Base-by-base conservation (phyloP, 805 yeast species). In the Nakazawaea wyomingensis region DNA sequence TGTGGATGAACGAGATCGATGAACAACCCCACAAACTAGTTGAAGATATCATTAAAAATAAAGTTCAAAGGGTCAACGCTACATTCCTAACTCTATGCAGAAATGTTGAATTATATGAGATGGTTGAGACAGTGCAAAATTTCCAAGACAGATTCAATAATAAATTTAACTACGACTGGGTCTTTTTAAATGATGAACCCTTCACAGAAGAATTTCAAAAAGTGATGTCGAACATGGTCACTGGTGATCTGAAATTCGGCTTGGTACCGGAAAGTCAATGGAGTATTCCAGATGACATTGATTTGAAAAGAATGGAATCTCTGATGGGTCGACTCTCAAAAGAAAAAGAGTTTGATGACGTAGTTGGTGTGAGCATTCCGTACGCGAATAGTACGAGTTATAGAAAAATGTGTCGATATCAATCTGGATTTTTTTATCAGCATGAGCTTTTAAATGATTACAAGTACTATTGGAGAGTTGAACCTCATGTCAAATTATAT, bases 391-490 rank as follows among this genome's bases (percentile, higher is more conserved):
- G 64, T 8, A 70, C 66, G 43, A 54, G 63, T 35, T 71, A 71
- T 48, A 52, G 77, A 46, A 72, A 69, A 47, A 71, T 71, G 77
- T 71, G 76, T 48, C 55, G 77, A 34, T 71, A 54, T 49, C 69
- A 62, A 44, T 61, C 68, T 18, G 76, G 76, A 4, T 71, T 68
- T 42, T 82, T 85, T 60, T 81, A 72, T 60, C 65, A 74, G 41
- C 83, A 82, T 54, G 72, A 72, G 41, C 62, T 79, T 36, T 59
- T 86, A 57, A 57, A 64, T 39, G 66, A 71, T 11, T 82, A 81
- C 60, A 76, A 73, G 36, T 85, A 78, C 57, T 82, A 78, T 57
- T 83, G 90, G 91, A 68, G 91, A 46, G 82, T 84, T 33, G 91
- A 83, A 61, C 88, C 89, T 10, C 81, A 78, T 39, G 77, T 80